phyloP scores from a whole-genome alignment of 2,329 filamentous ascomycete genomes.

The Pyrenochaeta sp. region DNA sequence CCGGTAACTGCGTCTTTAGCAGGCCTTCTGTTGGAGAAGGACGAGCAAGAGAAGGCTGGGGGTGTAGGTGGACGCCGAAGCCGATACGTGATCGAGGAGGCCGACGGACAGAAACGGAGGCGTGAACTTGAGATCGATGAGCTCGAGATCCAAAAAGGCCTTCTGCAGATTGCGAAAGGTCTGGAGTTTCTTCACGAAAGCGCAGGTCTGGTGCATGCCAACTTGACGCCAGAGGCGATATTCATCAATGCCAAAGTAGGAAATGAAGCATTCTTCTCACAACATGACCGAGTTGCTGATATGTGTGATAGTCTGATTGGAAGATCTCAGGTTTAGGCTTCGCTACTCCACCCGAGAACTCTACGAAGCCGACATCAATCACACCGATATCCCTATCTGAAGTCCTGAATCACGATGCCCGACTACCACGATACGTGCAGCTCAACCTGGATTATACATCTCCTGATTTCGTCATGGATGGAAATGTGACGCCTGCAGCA shows the following conservation, averaged over 20 bases:
- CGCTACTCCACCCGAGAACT: slow-evolving; percentile 79
- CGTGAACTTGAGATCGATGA: slow-evolving; percentile 94
- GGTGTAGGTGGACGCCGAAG: slow-evolving; percentile 75
- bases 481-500: slow-evolving; percentile 80
- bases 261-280: slow-evolving; percentile 24
- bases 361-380: slow-evolving; percentile 76
- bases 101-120: slow-evolving; percentile 72
- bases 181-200: slow-evolving; percentile 96
- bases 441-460: slow-evolving; percentile 92
- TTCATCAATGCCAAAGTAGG: slow-evolving; percentile 90
- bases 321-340: slow-evolving; percentile 96
- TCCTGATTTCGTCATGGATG: slow-evolving; percentile 93
- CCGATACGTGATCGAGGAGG: slow-evolving; percentile 81
- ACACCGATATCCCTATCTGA: slow-evolving; percentile 83
- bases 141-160: slow-evolving; percentile 94
- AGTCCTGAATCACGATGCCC: slow-evolving; percentile 82
- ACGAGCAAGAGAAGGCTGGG: slow-evolving; percentile 78
- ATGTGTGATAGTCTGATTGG: slow-evolving; percentile 79
- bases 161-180: slow-evolving; percentile 91
- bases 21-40: slow-evolving; percentile 83
- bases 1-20: slow-evolving; percentile 88
- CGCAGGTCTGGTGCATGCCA: slow-evolving; percentile 90
- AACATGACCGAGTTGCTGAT: slow-evolving; percentile 33
- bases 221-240: slow-evolving; percentile 91
- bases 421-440: slow-evolving; percentile 82